phyloP scores from a whole-genome alignment of 371 early-diverging fungal species.

The Basidiobolus heterosporus region DNA sequence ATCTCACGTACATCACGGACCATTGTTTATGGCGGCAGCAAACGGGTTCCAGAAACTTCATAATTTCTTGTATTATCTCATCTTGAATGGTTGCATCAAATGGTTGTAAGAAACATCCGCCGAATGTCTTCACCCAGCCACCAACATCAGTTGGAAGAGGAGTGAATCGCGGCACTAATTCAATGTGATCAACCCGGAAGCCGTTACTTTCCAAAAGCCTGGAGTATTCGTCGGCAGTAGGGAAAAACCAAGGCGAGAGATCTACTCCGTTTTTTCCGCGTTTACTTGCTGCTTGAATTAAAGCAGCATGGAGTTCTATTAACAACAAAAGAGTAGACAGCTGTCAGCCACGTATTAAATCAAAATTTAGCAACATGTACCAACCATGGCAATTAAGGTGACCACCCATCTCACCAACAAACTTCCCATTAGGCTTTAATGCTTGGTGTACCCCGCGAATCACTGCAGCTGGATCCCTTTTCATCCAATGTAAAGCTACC shows the following conservation, averaged over 20 bases:
- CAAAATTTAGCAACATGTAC: slow-evolving; percentile 10
- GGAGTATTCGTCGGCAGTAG: slow-evolving; percentile 28
- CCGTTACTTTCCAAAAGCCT: slow-evolving; percentile 32
- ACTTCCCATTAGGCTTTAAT: slow-evolving; percentile 34
- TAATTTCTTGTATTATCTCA: no score
- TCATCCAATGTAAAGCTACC: slow-evolving; percentile 57
- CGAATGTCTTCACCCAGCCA: slow-evolving; percentile 59
- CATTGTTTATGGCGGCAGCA: no score
- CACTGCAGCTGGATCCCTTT: slow-evolving; percentile 32
- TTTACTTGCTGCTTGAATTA: slow-evolving; percentile 31
- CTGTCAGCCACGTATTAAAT: no score
- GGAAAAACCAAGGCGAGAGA: slow-evolving; percentile 52
- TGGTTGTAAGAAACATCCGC: slow-evolving; percentile 7
- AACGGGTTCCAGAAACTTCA: no score
- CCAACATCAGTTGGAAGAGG: slow-evolving; percentile 28
- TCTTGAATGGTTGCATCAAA: no score
- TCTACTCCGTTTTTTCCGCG: slow-evolving; percentile 31
- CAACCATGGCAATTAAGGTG: slow-evolving; percentile 27
- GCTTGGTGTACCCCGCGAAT: slow-evolving; percentile 31
- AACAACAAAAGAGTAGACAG: no score
- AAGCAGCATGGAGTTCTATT: slow-evolving; percentile 27
- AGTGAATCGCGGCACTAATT: slow-evolving; percentile 34
- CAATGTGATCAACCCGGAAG: slow-evolving; percentile 24
- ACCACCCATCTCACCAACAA: slow-evolving; percentile 49
- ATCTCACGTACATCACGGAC: no score